Conservation (phyloP, 177 flowering plant species). For the Vitis hybrid region DNA sequence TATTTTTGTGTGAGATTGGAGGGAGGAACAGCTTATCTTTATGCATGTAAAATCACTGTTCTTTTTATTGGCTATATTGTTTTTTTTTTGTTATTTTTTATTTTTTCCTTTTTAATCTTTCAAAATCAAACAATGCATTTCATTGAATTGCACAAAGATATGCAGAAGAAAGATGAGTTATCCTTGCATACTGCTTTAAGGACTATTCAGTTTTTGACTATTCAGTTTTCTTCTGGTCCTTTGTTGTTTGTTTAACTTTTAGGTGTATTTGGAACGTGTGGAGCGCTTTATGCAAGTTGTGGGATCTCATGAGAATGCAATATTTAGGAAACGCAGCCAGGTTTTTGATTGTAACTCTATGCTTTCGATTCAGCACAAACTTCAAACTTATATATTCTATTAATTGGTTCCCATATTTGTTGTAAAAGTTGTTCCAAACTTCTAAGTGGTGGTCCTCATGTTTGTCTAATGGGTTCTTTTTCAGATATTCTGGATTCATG, state of each 20-base stretch:
- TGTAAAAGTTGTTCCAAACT: too few species aligned
- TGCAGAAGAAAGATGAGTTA: neutral
- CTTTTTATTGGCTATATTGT: too few species aligned
- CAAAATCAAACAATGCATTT: neutral
- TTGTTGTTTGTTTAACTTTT: conserved; percentile 1
- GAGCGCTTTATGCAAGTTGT: conserved; percentile 14
- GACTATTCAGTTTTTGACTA: neutral
- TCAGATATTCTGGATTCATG: neutral
- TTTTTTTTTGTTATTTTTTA: too few species aligned
- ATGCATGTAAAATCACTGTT: too few species aligned
- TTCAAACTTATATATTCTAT: too few species aligned
- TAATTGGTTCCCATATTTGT: too few species aligned
- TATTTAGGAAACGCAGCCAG: conserved; percentile 35
- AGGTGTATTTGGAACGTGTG: conserved; percentile 43
- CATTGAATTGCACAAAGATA: neutral
- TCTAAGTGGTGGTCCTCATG: too few species aligned
- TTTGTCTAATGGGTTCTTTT: neutral
- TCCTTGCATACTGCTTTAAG: neutral
- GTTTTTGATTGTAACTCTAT: conserved; percentile 10
- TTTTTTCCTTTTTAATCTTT: too few species aligned
- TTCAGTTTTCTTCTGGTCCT: neutral
- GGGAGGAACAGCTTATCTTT: too few species aligned
- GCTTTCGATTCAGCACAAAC: too few species aligned
- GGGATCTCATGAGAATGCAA: conserved; percentile 28
- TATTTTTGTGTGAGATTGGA: too few species aligned